Percentiles rank a stretch among this genome's conserved stretches.
Evolutionary conservation across 2,329 filamentous ascomycete genomes (phyloP).

Genomic region (Waltergamsia citrina): DNA sequence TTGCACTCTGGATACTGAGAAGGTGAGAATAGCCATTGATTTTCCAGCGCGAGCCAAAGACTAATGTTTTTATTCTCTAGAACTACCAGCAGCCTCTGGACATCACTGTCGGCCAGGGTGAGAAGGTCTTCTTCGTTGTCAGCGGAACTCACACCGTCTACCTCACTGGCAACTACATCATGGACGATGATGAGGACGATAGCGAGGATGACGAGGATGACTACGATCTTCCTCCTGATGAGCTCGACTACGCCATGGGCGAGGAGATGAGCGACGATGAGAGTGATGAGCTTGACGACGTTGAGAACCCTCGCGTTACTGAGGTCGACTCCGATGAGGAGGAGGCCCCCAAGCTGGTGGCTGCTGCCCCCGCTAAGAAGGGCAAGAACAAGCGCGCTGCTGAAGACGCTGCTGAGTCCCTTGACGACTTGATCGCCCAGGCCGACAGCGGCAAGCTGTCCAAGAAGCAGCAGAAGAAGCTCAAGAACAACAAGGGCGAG

Average conservation of each 20-base stretch:
- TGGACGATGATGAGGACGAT: constrained; percentile 56
- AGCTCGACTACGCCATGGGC: constrained; percentile 62
- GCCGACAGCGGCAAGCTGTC: constrained; percentile 68
- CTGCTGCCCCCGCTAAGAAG: constrained; percentile 38
- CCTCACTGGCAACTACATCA: constrained; percentile 93
- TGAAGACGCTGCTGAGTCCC: constrained; percentile 57
- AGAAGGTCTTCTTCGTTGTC: constrained; percentile 88
- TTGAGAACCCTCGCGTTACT: constrained; percentile 72
- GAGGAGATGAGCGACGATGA: constrained; percentile 67
- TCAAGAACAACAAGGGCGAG: constrained; percentile 97
- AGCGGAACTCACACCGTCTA: constrained; percentile 83
- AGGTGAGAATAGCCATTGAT: constrained; percentile 47
- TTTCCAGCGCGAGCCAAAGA: background rate
- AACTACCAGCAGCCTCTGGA: constrained; percentile 93
- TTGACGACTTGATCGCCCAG: constrained; percentile 82
- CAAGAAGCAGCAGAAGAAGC: constrained; percentile 98
- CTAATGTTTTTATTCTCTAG: constrained; percentile 36
- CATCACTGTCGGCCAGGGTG: constrained; percentile 80
- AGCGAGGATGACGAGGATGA: constrained; percentile 59
- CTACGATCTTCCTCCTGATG: constrained; percentile 75
- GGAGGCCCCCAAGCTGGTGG: constrained; percentile 53
- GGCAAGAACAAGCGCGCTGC: constrained; percentile 94
- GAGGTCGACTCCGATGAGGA: constrained; percentile 79
- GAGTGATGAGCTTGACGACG: constrained; percentile 67
- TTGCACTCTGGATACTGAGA: constrained; percentile 89